Percentiles rank a stretch among this genome's conserved stretches.
These are phyloP conservation scores for Sugiyamaella japonica DNA, from an alignment of 1,139 yeast species.

Conservation along the genomic window DNA sequence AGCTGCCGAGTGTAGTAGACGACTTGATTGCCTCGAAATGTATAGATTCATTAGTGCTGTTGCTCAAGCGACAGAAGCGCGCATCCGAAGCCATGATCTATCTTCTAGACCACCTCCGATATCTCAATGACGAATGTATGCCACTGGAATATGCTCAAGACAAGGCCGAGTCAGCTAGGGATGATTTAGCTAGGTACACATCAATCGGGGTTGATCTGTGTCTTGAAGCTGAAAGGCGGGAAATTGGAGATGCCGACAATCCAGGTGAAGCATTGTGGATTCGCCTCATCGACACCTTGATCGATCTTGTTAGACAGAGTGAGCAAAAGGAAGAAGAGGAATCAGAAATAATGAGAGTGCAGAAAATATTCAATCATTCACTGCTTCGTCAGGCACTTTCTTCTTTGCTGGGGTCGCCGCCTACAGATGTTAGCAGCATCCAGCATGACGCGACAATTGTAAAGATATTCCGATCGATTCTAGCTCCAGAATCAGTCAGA, in stretches of 20 bases:
- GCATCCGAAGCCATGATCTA: constrained; percentile 40
- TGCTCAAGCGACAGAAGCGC: constrained; percentile 34
- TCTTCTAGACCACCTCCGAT: constrained; percentile 33
- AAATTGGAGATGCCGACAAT: constrained; percentile 11
- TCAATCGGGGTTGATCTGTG: constrained; percentile 36
- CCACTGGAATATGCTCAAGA: background rate
- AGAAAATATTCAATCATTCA: constrained; percentile 24
- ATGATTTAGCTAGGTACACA: constrained; percentile 28
- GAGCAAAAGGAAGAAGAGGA: background rate
- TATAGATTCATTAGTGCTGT: constrained; percentile 35
- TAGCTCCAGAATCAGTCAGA: constrained; percentile 29
- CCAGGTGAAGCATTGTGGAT: constrained; percentile 35
- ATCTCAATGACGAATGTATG: constrained; percentile 26
- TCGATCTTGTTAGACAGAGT: constrained; percentile 28
- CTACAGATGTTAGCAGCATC: constrained; percentile 25
- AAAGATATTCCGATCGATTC: constrained; percentile 32
- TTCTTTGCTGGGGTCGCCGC: constrained; percentile 28
- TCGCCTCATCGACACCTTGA: constrained; percentile 33
- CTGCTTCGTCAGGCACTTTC: constrained; percentile 30
- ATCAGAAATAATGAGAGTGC: background rate
- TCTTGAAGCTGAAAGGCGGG: constrained; percentile 21
- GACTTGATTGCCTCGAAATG: constrained; percentile 33
- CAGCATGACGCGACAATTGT: constrained; percentile 33
- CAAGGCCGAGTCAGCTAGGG: background rate
- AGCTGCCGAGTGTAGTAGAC: constrained; percentile 37